Percentiles rank a stretch among this genome's conserved stretches.
Evolutionary conservation across 148 eudicot genomes (phyloP).

Genomic region (Nepenthes mirabilis): DNA sequence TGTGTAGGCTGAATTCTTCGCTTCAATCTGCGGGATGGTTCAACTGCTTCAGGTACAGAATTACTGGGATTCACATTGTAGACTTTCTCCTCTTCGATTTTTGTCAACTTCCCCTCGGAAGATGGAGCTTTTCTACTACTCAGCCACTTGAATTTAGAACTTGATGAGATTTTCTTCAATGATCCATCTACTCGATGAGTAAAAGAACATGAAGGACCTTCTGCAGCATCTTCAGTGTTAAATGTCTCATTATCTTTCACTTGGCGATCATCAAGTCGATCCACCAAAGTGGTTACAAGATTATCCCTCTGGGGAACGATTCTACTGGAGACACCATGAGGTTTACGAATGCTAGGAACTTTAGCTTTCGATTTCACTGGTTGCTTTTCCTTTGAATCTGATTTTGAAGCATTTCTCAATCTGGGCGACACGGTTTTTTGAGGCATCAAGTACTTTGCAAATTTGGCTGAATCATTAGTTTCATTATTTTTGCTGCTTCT

Average conservation of each 20-base stretch:
- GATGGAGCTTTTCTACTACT: slow-evolving; percentile 40
- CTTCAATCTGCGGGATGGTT: slow-evolving; percentile 74
- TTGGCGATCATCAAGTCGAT: slow-evolving; percentile 12
- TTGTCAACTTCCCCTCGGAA: slow-evolving; percentile 31
- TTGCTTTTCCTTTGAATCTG: slow-evolving; percentile 50
- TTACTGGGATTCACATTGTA: slow-evolving; percentile 15
- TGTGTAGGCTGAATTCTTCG: slow-evolving; percentile 95
- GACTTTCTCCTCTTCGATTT: slow-evolving; percentile 34
- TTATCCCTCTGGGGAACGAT: slow-evolving; percentile 42
- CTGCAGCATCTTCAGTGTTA: slow-evolving; percentile 24
- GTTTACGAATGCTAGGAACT: slow-evolving; percentile 40
- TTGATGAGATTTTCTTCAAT: slow-evolving; percentile 32
- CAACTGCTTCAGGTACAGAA: slow-evolving; percentile 27
- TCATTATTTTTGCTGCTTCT: slow-evolving; percentile 30
- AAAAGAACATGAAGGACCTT: slow-evolving; percentile 48
- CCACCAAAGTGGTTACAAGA: slow-evolving; percentile 9
- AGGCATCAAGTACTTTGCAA: slow-evolving; percentile 43
- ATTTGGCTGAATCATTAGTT: slow-evolving; percentile 33
- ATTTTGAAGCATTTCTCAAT: slow-evolving; percentile 35
- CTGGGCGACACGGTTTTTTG: slow-evolving; percentile 48
- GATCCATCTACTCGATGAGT: slow-evolving; percentile 24
- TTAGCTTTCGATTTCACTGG: slow-evolving; percentile 32
- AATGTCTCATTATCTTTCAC: slow-evolving; percentile 19
- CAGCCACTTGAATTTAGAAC: slow-evolving; percentile 31
- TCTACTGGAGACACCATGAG: slow-evolving; percentile 21